Conservation (phyloP, 768 basidiomycete genomes). For the Kwoniella botswanensis region DNA sequence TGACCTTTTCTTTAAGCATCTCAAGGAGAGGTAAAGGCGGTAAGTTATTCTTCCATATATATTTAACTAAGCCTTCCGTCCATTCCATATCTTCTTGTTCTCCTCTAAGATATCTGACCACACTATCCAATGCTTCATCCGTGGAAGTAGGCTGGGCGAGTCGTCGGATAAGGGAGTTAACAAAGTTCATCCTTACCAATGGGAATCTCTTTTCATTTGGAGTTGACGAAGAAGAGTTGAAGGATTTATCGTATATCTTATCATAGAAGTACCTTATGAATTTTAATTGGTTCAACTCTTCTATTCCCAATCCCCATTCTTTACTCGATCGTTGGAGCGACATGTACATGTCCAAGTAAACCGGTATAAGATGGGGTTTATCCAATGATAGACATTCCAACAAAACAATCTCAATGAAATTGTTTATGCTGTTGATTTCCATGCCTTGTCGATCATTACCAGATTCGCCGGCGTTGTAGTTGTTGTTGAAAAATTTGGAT, state of each 20-base stretch:
- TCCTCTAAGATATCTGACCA: neutral
- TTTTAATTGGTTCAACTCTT: constrained; percentile 24
- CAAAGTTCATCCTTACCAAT: constrained; percentile 26
- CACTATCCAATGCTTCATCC: neutral
- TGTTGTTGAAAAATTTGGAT: constrained; percentile 66
- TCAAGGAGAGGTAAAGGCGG: constrained; percentile 31
- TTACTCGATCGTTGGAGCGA: constrained; percentile 61
- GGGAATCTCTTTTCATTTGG: constrained; percentile 23
- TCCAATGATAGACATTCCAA: constrained; percentile 90
- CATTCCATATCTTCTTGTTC: constrained; percentile 1
- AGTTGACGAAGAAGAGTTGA: constrained; percentile 1
- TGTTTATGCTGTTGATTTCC: constrained; percentile 16
- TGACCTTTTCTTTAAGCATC: constrained; percentile 19
- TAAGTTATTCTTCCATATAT: constrained; percentile 23
- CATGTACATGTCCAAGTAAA: constrained; percentile 73
- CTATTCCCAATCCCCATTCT: constrained; percentile 3
- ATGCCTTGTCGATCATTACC: too few relatives aligned
- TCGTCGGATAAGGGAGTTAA: constrained; percentile 4
- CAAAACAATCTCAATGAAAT: constrained; percentile 45
- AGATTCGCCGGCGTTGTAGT: neutral
- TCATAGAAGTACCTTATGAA: constrained; percentile 35
- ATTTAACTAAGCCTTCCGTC: constrained; percentile 21
- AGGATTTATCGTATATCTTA: constrained; percentile 31
- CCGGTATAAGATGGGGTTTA: constrained; percentile 77
- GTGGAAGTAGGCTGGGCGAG: neutral